These are phyloP conservation scores for Candida sphagnicola DNA, from an alignment of 805 yeast genomes.

Conservation along the genomic window DNA sequence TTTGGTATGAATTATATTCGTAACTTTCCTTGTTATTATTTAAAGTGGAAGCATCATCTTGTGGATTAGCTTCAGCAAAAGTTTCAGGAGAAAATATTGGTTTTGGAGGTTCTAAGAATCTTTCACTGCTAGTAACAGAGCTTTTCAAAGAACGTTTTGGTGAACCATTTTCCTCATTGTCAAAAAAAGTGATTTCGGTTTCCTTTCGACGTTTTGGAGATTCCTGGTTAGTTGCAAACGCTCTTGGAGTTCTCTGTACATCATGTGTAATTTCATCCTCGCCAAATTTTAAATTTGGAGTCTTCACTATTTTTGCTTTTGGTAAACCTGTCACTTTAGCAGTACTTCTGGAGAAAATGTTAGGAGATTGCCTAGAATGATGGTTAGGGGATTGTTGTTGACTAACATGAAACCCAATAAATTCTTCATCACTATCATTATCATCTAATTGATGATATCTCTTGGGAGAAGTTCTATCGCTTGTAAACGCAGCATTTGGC, in stretches of 20 bases:
- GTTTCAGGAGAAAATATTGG: slow-evolving; percentile 63
- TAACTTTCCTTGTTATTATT: slow-evolving; percentile 18
- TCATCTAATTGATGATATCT: slow-evolving; percentile 23
- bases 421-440: slow-evolving; percentile 19
- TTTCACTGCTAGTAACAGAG: slow-evolving; percentile 30
- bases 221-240: slow-evolving; percentile 63
- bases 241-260: slow-evolving; percentile 48
- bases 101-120: slow-evolving; percentile 59
- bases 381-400: slow-evolving; percentile 14
- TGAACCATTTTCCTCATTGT: slow-evolving; percentile 27
- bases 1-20: slow-evolving; percentile 34
- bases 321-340: slow-evolving; percentile 16
- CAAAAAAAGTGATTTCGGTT: slow-evolving; percentile 44
- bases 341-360: slow-evolving; percentile 37
- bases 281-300: slow-evolving; percentile 24
- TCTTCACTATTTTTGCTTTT: slow-evolving; percentile 16
- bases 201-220: slow-evolving; percentile 61
- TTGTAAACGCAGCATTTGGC: slow-evolving; percentile 38
- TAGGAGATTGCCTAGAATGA: slow-evolving; percentile 36
- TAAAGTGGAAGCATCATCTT: slow-evolving; percentile 27
- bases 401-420: slow-evolving; percentile 28
- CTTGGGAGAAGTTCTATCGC: slow-evolving; percentile 35
- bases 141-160: slow-evolving; percentile 27
- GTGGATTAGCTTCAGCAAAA: slow-evolving; percentile 53
- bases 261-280: slow-evolving; percentile 4